A percentile compares a stretch with the other conserved stretches of the same genome.
These are phyloP conservation scores for Globisporangium sylvaticum DNA, from an alignment of 352 stramenopile species.

Conservation along the genomic window DNA sequence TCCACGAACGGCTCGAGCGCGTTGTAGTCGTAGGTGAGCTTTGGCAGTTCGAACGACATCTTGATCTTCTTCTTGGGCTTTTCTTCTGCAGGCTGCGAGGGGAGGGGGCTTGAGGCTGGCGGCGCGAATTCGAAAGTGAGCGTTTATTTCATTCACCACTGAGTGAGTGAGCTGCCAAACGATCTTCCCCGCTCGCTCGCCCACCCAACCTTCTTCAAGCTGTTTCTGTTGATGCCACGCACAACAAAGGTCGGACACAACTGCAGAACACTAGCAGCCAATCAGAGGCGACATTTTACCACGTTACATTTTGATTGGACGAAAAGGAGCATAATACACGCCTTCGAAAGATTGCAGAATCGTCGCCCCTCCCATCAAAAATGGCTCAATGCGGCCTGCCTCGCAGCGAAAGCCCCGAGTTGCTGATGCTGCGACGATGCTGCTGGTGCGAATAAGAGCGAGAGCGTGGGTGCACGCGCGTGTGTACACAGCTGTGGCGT, in stretches of 20 bases:
- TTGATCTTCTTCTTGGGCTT: constrained; percentile 9
- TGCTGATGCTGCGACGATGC: neutral
- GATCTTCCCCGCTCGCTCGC: neutral
- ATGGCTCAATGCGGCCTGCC: neutral
- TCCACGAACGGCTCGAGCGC: constrained; percentile 88
- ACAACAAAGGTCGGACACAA: constrained; percentile 10
- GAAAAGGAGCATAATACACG: neutral
- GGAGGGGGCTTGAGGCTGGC: constrained; percentile 17
- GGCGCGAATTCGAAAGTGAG: constrained; percentile 40
- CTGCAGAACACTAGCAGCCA: neutral
- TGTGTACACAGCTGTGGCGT: neutral
- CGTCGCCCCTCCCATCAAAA: neutral
- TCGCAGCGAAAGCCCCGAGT: neutral
- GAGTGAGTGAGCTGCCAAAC: neutral
- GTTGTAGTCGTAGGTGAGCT: constrained; percentile 85
- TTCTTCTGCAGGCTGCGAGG: too few relatives aligned
- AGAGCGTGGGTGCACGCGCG: neutral
- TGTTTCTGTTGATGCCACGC: too few relatives aligned
- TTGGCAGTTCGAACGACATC: constrained; percentile 79
- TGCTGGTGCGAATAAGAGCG: neutral
- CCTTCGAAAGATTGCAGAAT: neutral
- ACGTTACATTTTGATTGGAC: neutral
- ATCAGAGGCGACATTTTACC: neutral
- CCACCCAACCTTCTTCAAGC: too few relatives aligned
- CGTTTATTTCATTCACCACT: too few relatives aligned